Percentiles rank a stretch among this genome's conserved stretches.
These are phyloP conservation scores for Shiraia bambusicola DNA, from an alignment of 2,329 filamentous ascomycete species.

Conservation along the genomic window DNA sequence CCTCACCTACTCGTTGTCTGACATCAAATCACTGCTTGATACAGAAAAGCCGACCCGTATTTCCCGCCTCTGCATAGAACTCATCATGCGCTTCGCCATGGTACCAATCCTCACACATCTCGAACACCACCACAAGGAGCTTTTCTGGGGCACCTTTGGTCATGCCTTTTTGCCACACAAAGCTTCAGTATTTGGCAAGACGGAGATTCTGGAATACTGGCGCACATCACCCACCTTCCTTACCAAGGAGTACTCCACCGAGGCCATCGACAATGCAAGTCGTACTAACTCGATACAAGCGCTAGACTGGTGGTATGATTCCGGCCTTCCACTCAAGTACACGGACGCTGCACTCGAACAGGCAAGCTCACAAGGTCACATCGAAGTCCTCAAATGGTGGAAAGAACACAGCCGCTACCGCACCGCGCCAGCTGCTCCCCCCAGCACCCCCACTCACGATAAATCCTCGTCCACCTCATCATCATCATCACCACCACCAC, in stretches of 20 bases:
- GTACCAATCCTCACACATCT: constrained; percentile 75
- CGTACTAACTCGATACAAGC: constrained; percentile 81
- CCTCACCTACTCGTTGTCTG: constrained; percentile 67
- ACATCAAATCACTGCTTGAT: constrained; percentile 73
- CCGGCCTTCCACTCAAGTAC: constrained; percentile 77
- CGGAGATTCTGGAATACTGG: constrained; percentile 90
- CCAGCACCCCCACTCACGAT: constrained; percentile 14
- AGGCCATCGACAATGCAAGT: constrained; percentile 85
- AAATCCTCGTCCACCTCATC: constrained; percentile 5
- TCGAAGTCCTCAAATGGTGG: constrained; percentile 94
- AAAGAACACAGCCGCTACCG: constrained; percentile 63
- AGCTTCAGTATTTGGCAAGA: constrained; percentile 83
- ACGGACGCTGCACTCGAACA: constrained; percentile 86
- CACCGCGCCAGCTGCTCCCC: constrained; percentile 20
- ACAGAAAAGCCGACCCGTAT: constrained; percentile 72
- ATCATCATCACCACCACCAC: too few species aligned
- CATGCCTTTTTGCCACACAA: constrained; percentile 81
- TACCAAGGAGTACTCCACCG: constrained; percentile 80
- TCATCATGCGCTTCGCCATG: constrained; percentile 89
- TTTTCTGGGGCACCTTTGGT: constrained; percentile 85
- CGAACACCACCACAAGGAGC: constrained; percentile 65
- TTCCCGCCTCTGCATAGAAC: constrained; percentile 78
- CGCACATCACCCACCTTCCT: constrained; percentile 77
- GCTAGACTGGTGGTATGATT: constrained; percentile 88
- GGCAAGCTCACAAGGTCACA: constrained; percentile 78